Evolutionary conservation across 2,329 filamentous ascomycete genomes (phyloP).

Genomic region (Cercospora canescens): DNA sequence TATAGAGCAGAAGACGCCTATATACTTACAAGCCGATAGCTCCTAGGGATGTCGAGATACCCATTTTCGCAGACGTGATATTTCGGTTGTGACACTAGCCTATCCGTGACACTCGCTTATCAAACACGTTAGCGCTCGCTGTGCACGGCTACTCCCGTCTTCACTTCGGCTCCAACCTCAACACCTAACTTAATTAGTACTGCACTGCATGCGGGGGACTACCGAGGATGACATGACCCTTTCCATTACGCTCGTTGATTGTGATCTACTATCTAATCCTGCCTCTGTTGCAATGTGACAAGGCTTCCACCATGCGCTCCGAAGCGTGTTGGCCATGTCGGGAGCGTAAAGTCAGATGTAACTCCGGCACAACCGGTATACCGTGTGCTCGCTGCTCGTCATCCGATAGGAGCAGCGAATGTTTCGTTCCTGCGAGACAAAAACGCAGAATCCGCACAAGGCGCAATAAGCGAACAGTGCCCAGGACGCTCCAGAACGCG

Average conservation of each 20-base stretch:
- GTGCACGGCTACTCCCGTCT: no score
- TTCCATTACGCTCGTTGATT: background rate
- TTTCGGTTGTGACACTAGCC: no score
- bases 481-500: background rate
- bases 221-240: background rate
- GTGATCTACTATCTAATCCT: background rate
- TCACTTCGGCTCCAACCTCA: no score
- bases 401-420: background rate
- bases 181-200: no score
- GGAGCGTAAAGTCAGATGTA: background rate
- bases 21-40: no score
- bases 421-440: background rate
- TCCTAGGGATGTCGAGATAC: no score
- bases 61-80: no score
- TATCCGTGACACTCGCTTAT: no score
- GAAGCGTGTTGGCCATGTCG: background rate
- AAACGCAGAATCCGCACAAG: background rate
- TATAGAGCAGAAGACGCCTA: no score
- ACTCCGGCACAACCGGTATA: background rate
- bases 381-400: background rate
- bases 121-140: no score
- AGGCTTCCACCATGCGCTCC: background rate
- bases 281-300: background rate
- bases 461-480: background rate
- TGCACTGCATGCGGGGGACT: background rate